Conservation (phyloP, 2,329 filamentous ascomycete genomes). For the Mariannaea sp. region DNA sequence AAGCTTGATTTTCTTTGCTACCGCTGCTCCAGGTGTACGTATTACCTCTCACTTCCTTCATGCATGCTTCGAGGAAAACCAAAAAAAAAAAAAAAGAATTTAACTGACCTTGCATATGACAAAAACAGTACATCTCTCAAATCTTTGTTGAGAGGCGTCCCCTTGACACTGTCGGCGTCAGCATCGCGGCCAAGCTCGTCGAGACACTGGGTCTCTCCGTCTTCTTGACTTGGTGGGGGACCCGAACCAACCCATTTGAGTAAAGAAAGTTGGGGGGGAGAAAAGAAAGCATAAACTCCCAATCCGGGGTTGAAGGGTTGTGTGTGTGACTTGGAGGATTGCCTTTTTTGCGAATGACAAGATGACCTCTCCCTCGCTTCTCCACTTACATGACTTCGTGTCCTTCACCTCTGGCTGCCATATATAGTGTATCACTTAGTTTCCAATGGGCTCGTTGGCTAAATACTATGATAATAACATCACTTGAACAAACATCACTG, state of each 20-base stretch:
- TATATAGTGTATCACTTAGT: not conserved
- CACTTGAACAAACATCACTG: too few species aligned
- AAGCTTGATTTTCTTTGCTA: constrained; percentile 87
- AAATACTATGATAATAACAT: constrained; percentile 9
- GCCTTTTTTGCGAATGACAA: too few species aligned
- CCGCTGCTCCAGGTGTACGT: constrained; percentile 80
- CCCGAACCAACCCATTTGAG: constrained; percentile 89
- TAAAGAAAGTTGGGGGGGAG: constrained; percentile 58
- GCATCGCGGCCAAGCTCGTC: constrained; percentile 80
- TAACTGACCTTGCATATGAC: too few species aligned
- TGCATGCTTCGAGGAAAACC: too few species aligned
- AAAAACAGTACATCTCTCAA: constrained; percentile 87
- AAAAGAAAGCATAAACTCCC: not conserved
- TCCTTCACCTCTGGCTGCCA: not conserved
- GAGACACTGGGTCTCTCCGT: constrained; percentile 92
- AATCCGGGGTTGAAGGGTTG: not conserved
- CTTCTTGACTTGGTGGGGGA: constrained; percentile 98
- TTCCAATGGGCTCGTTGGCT: not conserved
- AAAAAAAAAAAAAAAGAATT: too few species aligned
- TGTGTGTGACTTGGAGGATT: not conserved
- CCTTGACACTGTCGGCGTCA: constrained; percentile 86
- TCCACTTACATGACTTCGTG: too few species aligned
- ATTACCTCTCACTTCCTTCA: not conserved
- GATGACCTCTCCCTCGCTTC: too few species aligned
- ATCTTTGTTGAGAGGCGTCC: constrained; percentile 90